Conservation (phyloP, 1,284 basidiomycete genomes). For the Cryptococcus jaspeensis region DNA sequence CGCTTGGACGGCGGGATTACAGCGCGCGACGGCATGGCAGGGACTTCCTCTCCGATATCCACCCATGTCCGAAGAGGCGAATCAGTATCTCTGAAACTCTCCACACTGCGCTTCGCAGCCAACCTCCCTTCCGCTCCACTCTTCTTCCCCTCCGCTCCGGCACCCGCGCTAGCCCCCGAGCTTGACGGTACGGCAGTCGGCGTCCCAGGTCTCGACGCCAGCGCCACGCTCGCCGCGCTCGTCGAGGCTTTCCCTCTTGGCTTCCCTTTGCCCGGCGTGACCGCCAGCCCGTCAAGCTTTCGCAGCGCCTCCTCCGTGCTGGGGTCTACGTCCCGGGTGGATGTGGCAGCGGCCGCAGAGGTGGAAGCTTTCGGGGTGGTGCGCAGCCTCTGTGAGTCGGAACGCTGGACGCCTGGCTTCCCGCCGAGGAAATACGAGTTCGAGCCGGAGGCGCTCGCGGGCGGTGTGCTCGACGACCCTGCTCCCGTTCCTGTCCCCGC, state of each 20-base stretch:
- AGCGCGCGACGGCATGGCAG: constrained; percentile 10
- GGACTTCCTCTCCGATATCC: constrained; percentile 30
- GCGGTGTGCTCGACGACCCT: constrained; percentile 36
- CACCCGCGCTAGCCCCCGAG: constrained; percentile 17
- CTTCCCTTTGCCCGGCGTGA: constrained; percentile 59
- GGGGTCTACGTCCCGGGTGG: constrained; percentile 58
- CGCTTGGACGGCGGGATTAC: constrained; percentile 58
- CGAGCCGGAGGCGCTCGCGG: constrained; percentile 22
- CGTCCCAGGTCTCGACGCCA: constrained; percentile 72
- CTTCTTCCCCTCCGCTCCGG: background rate
- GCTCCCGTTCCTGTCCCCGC: no score
- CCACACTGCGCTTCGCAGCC: constrained; percentile 16
- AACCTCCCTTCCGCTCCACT: constrained; percentile 55
- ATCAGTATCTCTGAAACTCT: constrained; percentile 21
- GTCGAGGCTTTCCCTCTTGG: constrained; percentile 46
- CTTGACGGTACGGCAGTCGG: constrained; percentile 53
- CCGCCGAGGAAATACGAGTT: constrained; percentile 55
- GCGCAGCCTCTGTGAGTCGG: constrained; percentile 18
- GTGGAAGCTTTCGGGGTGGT: constrained; percentile 7
- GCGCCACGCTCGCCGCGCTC: constrained; percentile 44
- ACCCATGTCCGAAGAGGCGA: constrained; percentile 40
- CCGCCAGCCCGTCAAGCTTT: constrained; percentile 85
- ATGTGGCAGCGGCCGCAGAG: no score
- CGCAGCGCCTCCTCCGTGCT: constrained; percentile 87
- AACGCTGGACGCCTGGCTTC: constrained; percentile 23